Evolutionary conservation across 2,329 filamentous ascomycete genomes (phyloP), one percentile per base, ranked within the genome.

Genomic region (Parastagonospora nodorum): DNA sequence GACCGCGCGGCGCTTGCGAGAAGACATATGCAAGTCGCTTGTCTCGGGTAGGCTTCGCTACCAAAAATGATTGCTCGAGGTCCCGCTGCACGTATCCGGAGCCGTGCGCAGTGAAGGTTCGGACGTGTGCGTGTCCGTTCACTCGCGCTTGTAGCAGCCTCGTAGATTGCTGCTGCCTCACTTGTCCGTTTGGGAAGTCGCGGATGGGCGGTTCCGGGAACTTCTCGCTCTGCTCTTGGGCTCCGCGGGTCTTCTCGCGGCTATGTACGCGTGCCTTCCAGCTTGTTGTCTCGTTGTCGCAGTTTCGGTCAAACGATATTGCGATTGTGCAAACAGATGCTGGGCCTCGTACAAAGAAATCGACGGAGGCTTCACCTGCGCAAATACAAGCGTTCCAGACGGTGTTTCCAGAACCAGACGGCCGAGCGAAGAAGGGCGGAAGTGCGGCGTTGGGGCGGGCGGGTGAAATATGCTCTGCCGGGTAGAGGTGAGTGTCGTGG

Each of bases 1-100:
- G 69, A 88, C 89, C 49, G 89, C 89, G 61, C 88, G 80, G 72
- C 90, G 83, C 78, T 94, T 94, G 74, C 89, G 79, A 58, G 58
- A 65, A 19, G 71, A 60, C 68, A 74, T 72, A 50, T 50, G 48
- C 35, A 29, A 33, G 30, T 50, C 5, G 35, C 7, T 46, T 51
- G 37, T 46, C 38, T 36, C 39, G 15, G 43, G 35, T 33, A 27
- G 43, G 33, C n/a, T 29, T 14, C 14, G 35, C 31, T 11, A 8
- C 2, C 15, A 33, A 29, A 29, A 12, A 37, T 27, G 9, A 35
- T 15, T 14, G 30, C 10, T 12, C 9, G 19, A 30, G 27, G 24
- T 31, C 39, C 29, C 14, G 31, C 41, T 51, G 53, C 45, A 19
- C 33, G 53, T 51, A 51, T 52, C 50, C 48, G 37, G 8, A 31